Conservation (phyloP, 192 early-diverging fungal species). For the Podila epigama region DNA sequence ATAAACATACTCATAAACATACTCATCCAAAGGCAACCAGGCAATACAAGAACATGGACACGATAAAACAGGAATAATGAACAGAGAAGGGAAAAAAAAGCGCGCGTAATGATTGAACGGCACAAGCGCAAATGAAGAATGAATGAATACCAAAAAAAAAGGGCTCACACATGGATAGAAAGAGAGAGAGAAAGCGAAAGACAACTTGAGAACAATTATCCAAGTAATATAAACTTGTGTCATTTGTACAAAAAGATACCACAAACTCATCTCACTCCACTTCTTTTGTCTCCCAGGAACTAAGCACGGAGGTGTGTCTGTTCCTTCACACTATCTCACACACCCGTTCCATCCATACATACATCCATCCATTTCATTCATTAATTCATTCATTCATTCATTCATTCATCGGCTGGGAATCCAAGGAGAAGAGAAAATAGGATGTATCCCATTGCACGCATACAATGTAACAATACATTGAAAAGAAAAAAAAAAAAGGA, state of each 20-base stretch:
- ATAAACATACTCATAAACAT: background rate
- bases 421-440: slow-evolving; percentile 1
- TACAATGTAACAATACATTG: background rate
- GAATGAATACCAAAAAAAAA: background rate
- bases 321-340: background rate
- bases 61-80: background rate
- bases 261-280: background rate
- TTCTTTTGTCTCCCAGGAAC: background rate
- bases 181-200: background rate
- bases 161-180: background rate
- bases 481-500: background rate
- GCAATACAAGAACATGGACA: slow-evolving; percentile 1
- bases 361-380: background rate
- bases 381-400: too few relatives aligned
- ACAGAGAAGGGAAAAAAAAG: background rate
- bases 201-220: background rate
- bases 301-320: background rate
- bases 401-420: background rate
- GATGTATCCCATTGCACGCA: too few relatives aligned
- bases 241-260: background rate
- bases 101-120: background rate
- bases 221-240: background rate
- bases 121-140: background rate
- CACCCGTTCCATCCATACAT: too few relatives aligned
- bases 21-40: background rate